Evolutionary conservation across 768 basidiomycete species (phyloP), one percentile per base, ranked within the genome.

Genomic region (Podaxis pistillaris): DNA sequence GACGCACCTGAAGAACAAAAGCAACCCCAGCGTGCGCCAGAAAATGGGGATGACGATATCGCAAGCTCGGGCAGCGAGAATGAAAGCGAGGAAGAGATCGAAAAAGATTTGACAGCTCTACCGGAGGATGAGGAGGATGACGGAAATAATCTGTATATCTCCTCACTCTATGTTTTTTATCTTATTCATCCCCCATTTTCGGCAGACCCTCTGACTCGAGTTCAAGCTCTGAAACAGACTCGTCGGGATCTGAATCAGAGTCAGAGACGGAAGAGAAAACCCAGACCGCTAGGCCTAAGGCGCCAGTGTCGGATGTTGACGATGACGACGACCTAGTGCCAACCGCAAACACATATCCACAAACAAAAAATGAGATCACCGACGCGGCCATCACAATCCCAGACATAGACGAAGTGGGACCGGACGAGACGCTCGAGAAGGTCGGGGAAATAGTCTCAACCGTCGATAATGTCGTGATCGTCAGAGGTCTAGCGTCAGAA

Each of bases 381-480:
- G 87, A 88, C n/a, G 67, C 77, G 22, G 81, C 86, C 24, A 76
- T 94, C 58, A 73, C 74, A 22, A 72, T 88, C 58, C 93, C 93
- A 15, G 79, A 86, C 12, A 76, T 91, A 37, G 76, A 85, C 51
- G 79, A 87, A 69, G 81, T 94, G 53, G 86, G 79, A 1, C 70
- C 79, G 1, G 79, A 84, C n/a, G 91, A 93, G 66, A 67, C 71
- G 3, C 77, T 96, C 52, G 90, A 92, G 69, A 83, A 79, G 69
- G 86, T 93, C 2, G 94, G 94, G 57, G 87, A 92, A 65, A 77
- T 96, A 28, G 84, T 87, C 81, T 89, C 81, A 64, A 82, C 94
- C 59, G 76, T 94, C 44, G 87, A 86, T 66, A 84, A 84, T 41
- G 82, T 87, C 36, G 91, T 87, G 54, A 89, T 95, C 58, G 79